A percentile compares a stretch with the other conserved stretches of the same genome.
These are phyloP conservation scores for Scheffersomyces lignosus DNA, from an alignment of 805 yeast species.

Conservation along the genomic window DNA sequence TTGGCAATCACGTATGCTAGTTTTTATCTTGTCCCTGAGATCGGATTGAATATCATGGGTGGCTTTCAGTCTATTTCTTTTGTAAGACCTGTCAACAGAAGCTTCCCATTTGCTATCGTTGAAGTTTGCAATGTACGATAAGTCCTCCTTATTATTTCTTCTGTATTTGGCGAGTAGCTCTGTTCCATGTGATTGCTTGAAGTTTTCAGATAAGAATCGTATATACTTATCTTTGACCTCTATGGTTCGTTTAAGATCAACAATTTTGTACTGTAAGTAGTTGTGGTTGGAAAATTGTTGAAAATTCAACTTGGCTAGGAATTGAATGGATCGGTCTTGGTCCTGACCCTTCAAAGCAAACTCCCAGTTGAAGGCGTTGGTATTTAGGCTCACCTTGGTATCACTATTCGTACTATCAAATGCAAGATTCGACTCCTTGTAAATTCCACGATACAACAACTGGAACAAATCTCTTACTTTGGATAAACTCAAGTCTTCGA, in stretches of 20 bases:
- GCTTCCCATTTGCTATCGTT: conserved; percentile 3
- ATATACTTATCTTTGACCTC: conserved; percentile 31
- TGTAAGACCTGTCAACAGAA: not conserved
- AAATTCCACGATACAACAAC: conserved; percentile 11
- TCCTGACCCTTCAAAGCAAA: conserved; percentile 13
- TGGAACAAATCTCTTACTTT: conserved; percentile 9
- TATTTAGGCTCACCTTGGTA: conserved; percentile 1
- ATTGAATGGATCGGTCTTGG: conserved; percentile 4
- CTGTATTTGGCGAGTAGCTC: conserved; percentile 32
- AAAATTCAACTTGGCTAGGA: conserved; percentile 19
- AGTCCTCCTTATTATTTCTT: conserved; percentile 14
- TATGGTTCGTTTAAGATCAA: conserved; percentile 19
- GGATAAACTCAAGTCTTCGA: conserved; percentile 23
- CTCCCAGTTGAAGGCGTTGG: conserved; percentile 20
- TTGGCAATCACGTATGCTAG: conserved; percentile 1
- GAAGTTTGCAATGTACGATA: conserved; percentile 5
- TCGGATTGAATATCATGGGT: conserved; percentile 1
- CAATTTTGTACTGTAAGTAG: conserved; percentile 16
- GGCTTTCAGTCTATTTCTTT: not conserved
- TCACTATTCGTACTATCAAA: conserved; percentile 3
- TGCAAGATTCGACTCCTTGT: conserved; percentile 1
- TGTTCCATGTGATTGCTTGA: conserved; percentile 32
- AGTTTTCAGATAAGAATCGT: conserved; percentile 33
- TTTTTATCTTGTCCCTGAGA: not conserved
- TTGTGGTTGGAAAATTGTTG: conserved; percentile 23